Base-by-base conservation (phyloP, 78 protist species). In the Polysphondylium violaceum region DNA sequence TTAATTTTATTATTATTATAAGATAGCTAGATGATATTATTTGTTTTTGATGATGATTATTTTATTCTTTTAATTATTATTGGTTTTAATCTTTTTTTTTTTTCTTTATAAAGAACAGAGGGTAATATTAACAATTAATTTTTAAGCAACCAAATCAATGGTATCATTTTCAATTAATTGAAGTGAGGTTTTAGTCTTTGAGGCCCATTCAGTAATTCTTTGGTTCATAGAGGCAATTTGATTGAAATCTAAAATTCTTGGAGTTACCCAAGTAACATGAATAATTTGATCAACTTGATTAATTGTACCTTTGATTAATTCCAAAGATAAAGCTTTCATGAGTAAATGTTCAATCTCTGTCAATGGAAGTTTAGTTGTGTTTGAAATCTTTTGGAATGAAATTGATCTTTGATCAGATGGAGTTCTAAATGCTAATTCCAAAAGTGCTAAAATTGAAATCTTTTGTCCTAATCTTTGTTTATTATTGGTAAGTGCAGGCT, bases 271-370 rank as follows among this genome's bases (percentile, higher is more conserved):
- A 21, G 81, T 35, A 35, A 93, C 87, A 4, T 61, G 64, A 51
- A 95, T 36, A 7, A 63, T 93, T 44, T 88, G 93, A 43, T 76
- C 85, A 25, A 83, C 85, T 43, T 93, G 86, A 71, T 95, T 96
- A 73, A 95, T 94, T 21, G 31, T n/a, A 50, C 97, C 97, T 47
- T 81, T 64, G 47, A 95, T 85, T 27, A 95, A 69, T 56, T 35
- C 41, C 64, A 94, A 77, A 17, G 97, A 88, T 17, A 94, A 69
- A 25, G 95, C 92, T 72, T 95, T 88, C 95, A 95, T 88, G 53
- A 94, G 41, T 3, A 91, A 47, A 36, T 73, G 64, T 67, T 95
- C 96, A 41, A 94, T 95, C 38, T 95, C 86, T 25, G 31, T 63
- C 14, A 76, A 14, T 35, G 74, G 86, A 19, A 78, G 44, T 43